Conservation (phyloP, 78 protist genomes). For the Dictyostelium brefeldianum region DNA sequence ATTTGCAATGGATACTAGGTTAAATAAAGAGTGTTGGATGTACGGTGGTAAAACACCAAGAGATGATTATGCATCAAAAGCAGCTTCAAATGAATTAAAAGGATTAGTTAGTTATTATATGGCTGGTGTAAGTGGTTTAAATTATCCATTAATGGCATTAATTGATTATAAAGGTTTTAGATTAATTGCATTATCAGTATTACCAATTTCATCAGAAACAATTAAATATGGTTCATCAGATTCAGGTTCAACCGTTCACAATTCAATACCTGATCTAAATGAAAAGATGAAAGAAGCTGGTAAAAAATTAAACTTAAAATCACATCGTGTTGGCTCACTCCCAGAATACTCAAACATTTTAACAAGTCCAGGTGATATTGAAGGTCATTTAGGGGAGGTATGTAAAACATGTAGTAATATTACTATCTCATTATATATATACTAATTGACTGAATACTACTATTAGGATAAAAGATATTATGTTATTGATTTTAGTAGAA, state of each 20-base stretch:
- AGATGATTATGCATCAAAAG: constrained; percentile 78
- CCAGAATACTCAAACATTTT: constrained; percentile 22
- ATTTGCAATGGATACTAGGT: constrained; percentile 70
- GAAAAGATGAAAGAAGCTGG: constrained; percentile 75
- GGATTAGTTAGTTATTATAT: constrained; percentile 79
- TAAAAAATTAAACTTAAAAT: constrained; percentile 49
- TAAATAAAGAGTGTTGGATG: constrained; percentile 77
- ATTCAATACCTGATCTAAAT: constrained; percentile 32
- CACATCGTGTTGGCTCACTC: constrained; percentile 61
- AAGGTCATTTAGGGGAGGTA: constrained; percentile 62
- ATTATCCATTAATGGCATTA: constrained; percentile 84
- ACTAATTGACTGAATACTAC: neutral
- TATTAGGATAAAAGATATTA: constrained; percentile 65
- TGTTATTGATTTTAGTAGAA: constrained; percentile 86
- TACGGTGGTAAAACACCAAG: constrained; percentile 78
- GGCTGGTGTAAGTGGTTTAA: constrained; percentile 65
- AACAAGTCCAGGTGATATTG: constrained; percentile 75
- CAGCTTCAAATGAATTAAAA: constrained; percentile 84
- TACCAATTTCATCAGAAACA: constrained; percentile 77
- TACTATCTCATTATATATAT: neutral
- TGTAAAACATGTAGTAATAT: too few relatives aligned
- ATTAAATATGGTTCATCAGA: constrained; percentile 81
- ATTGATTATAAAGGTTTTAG: constrained; percentile 88
- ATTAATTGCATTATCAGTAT: constrained; percentile 77
- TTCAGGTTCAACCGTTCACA: constrained; percentile 75